phyloP scores from a whole-genome alignment of 176 grass and related monocot species.

The Aegilops tauschii region DNA sequence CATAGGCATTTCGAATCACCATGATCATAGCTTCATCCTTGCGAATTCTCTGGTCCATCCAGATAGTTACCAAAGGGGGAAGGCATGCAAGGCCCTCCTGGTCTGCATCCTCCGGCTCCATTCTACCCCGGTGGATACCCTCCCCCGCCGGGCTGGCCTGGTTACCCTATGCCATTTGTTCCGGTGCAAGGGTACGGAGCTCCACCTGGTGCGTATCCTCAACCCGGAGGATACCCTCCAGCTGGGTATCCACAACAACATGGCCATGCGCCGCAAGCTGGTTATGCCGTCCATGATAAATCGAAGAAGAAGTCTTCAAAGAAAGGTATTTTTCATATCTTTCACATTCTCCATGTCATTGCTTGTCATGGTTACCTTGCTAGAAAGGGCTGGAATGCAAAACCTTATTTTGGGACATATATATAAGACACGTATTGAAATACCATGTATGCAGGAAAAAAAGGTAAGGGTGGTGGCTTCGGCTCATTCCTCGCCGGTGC shows the following conservation, averaged over 20 bases:
- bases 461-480: background rate
- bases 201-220: background rate
- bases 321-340: background rate
- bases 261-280: background rate
- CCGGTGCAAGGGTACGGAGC: background rate
- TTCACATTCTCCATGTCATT: background rate
- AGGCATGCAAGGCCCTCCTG: background rate
- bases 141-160: background rate
- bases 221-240: background rate
- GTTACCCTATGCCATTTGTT: constrained; percentile 4
- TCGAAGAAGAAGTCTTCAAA: background rate
- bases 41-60: background rate
- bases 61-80: background rate
- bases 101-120: background rate
- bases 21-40: background rate
- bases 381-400: background rate
- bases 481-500: background rate
- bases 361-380: background rate
- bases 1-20: background rate
- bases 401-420: background rate
- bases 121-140: background rate
- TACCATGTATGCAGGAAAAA: background rate
- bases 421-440: background rate
- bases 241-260: background rate
- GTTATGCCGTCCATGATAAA: background rate